Base-by-base conservation (phyloP, 2,329 filamentous ascomycete species). In the Fusarium papillatum region DNA sequence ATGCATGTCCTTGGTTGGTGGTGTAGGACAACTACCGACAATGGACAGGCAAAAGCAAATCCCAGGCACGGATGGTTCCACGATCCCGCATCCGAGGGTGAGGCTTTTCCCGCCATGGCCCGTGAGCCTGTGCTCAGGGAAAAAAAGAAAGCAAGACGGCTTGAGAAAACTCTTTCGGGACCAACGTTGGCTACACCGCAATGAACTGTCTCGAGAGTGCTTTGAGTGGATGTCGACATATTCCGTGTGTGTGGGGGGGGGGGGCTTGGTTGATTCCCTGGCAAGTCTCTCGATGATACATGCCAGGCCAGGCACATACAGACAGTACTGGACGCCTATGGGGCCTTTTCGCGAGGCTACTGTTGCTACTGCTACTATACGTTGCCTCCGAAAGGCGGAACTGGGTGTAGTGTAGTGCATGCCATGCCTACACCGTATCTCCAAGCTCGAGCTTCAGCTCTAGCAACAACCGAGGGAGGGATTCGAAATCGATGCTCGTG, bases 21-120 rank as follows among this genome's bases (percentile, higher is more conserved):
- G 31, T 50, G 59, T 46, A 59, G 62, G 59, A 70, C 69, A 80
- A 77, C 78, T 80, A 79, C 78, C 78, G 78, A 63, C 63, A 63
- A 65, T 69, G 66, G 69, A 76, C 38, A 64, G 39, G 53, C 64
- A 77, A 77, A 80, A 78, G 67, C 71, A 80, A 74, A 48, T 62
- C 68, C 64, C 60, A 48, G 43, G 46, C 62, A 73, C 70, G 62
- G 75, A 62, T 72, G 72, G 74, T 75, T 68, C 76, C 72, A 76
- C 68, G 69, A 66, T 71, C 70, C 59, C 65, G 61, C 59, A 57
- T 63, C 55, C 64, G 66, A 73, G 69, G 70, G 59, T 71, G 71
- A 76, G 69, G 36, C 63, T 69, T 71, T 73, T 72, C 66, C 75
- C 68, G 61, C 61, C 61, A 65, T 71, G 71, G 67, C 68, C 72